Evolutionary conservation across 495 filamentous ascomycete species (phyloP).

Genomic region (Xylaria intraflava): DNA sequence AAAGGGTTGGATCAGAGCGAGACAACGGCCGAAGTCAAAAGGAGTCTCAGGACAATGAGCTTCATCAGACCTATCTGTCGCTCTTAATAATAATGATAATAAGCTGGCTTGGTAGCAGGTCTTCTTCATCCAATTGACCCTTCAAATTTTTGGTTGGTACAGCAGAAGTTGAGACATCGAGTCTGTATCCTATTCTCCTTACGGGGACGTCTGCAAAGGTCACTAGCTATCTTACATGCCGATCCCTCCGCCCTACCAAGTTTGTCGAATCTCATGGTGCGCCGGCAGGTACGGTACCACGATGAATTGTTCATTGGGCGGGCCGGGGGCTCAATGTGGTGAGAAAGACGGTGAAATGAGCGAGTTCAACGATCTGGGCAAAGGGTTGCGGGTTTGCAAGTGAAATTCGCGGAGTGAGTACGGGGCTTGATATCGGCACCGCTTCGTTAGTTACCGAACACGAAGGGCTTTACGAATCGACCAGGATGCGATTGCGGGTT

Average conservation of each 20-base stretch:
- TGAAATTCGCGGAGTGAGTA: too few species aligned
- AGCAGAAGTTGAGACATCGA: conserved; percentile 28
- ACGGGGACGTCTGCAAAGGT: conserved; percentile 44
- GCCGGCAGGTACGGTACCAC: conserved; percentile 48
- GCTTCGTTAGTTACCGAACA: too few species aligned
- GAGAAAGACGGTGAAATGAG: conserved; percentile 12
- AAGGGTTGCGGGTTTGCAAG: too few species aligned
- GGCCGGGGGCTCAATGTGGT: conserved; percentile 36
- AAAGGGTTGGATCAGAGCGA: too few species aligned
- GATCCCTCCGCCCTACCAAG: conserved; percentile 6
- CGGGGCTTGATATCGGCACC: too few species aligned
- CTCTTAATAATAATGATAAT: neutral
- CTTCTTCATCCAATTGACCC: too few species aligned
- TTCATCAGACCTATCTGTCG: neutral
- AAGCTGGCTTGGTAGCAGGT: too few species aligned
- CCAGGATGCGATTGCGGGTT: too few species aligned
- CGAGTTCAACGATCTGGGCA: neutral
- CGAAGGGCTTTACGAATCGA: too few species aligned
- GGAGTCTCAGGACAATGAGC: neutral
- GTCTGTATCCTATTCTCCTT: conserved; percentile 55
- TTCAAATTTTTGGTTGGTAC: too few species aligned
- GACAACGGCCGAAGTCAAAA: neutral
- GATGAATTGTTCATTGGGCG: conserved; percentile 23
- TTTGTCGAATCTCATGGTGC: conserved; percentile 40
- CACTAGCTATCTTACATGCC: conserved; percentile 21